Evolutionary conservation across 2,329 filamentous ascomycete genomes (phyloP).

Genomic region (Xylaria sp.): DNA sequence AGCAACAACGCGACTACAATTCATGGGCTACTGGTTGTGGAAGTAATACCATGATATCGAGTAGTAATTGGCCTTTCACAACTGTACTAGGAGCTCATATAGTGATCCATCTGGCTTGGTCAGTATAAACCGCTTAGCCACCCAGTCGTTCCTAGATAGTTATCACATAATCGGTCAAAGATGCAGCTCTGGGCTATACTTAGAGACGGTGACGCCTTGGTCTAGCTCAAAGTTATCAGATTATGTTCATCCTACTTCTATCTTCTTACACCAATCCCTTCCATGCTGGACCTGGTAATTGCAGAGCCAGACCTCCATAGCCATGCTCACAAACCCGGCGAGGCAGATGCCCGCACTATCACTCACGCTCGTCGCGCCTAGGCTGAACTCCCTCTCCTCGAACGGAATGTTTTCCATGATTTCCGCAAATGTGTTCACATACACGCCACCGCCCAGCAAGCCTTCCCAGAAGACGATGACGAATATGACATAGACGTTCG

Average conservation of each 20-base stretch:
- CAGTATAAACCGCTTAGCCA: background rate
- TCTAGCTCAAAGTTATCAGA: background rate
- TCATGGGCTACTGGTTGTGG: background rate
- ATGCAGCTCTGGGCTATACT: too few species aligned
- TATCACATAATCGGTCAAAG: background rate
- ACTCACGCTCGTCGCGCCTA: constrained; percentile 90
- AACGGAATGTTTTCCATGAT: constrained; percentile 85
- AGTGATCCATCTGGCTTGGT: background rate
- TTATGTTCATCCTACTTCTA: constrained; percentile 53
- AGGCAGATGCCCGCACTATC: constrained; percentile 92
- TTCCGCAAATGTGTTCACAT: constrained; percentile 95
- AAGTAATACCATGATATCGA: background rate
- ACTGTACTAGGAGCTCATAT: too few species aligned
- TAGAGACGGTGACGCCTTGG: background rate
- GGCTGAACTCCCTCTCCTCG: constrained; percentile 87
- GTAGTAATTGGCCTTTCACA: too few species aligned
- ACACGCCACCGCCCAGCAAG: constrained; percentile 87
- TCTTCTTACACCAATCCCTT: constrained; percentile 75
- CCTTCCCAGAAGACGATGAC: constrained; percentile 93
- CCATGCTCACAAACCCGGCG: constrained; percentile 85
- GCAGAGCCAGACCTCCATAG: constrained; percentile 83
- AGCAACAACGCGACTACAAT: background rate
- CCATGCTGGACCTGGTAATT: constrained; percentile 86
- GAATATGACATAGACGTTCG: constrained; percentile 88
- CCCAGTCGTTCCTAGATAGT: background rate